phyloP scores from a whole-genome alignment of 495 filamentous ascomycete species.

The Parmelia sp. region DNA sequence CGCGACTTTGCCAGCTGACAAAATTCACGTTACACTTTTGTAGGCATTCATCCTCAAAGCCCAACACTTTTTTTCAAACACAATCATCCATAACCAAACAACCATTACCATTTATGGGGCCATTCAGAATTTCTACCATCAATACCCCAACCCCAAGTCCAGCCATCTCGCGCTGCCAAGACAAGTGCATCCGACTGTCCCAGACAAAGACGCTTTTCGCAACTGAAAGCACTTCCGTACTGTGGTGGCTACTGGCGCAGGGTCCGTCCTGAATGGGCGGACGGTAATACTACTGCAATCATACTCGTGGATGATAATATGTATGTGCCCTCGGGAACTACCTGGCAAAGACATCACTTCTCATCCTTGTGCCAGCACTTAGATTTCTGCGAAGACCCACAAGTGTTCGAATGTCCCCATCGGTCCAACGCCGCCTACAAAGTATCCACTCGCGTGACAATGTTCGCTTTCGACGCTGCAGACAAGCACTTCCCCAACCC shows the following conservation, averaged over 20 bases:
- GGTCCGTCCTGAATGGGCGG: constrained; percentile 57
- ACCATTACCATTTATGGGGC: constrained; percentile 27
- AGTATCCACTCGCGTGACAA: neutral
- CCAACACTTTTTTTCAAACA: neutral
- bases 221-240: constrained; percentile 27
- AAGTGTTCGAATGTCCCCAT: neutral
- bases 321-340: neutral
- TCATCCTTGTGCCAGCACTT: neutral
- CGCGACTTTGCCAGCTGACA: constrained; percentile 12
- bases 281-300: constrained; percentile 41
- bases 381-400: neutral
- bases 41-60: neutral
- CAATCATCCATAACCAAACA: neutral
- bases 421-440: neutral
- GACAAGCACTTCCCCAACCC: constrained; percentile 14
- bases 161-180: constrained; percentile 4
- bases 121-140: constrained; percentile 9
- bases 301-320: constrained; percentile 2
- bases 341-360: neutral
- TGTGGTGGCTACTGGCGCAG: constrained; percentile 50
- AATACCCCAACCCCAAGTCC: constrained; percentile 2
- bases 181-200: constrained; percentile 2
- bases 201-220: neutral
- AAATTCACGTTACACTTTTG: constrained; percentile 1
- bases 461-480: constrained; percentile 19